Percentiles rank a stretch among this genome's conserved stretches.
Conservation (phyloP, 768 basidiomycete genomes). For the Suillus cothurnatus region DNA sequence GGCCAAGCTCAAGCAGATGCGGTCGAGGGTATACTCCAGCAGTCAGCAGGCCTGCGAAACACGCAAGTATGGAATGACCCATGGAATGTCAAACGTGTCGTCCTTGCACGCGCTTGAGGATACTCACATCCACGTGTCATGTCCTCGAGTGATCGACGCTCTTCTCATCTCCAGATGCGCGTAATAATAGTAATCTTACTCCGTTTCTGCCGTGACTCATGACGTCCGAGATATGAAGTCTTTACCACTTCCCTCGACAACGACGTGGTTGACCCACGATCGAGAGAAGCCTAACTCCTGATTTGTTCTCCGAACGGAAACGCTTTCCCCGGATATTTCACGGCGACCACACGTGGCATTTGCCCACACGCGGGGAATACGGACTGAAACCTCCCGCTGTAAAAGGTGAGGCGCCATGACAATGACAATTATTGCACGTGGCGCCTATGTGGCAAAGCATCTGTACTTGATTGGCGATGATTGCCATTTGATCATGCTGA, state of each 20-base stretch:
- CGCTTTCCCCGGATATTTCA: not conserved
- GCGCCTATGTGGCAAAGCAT: not conserved
- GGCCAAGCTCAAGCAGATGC: constrained; percentile 69
- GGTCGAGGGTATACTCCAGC: constrained; percentile 60
- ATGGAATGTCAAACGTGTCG: constrained; percentile 74
- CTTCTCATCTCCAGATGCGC: constrained; percentile 4
- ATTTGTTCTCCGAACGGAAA: not conserved
- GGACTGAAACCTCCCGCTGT: not conserved
- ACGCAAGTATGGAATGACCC: constrained; percentile 80
- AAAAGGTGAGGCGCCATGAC: not conserved
- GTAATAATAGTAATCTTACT: constrained; percentile 4
- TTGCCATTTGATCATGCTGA: not conserved
- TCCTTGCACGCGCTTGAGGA: constrained; percentile 52
- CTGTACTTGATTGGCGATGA: not conserved
- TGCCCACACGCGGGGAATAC: constrained; percentile 1
- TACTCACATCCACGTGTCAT: constrained; percentile 6
- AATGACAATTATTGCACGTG: constrained; percentile 1
- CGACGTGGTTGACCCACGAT: not conserved
- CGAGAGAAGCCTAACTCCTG: not conserved
- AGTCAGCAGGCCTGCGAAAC: constrained; percentile 44
- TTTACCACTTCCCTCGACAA: not conserved
- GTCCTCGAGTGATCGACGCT: not conserved
- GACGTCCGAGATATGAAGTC: not conserved
- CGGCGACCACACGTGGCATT: constrained; percentile 3
- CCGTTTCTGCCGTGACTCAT: not conserved